Conservation (phyloP, 495 filamentous ascomycete genomes). For the Neurospora sp. region DNA sequence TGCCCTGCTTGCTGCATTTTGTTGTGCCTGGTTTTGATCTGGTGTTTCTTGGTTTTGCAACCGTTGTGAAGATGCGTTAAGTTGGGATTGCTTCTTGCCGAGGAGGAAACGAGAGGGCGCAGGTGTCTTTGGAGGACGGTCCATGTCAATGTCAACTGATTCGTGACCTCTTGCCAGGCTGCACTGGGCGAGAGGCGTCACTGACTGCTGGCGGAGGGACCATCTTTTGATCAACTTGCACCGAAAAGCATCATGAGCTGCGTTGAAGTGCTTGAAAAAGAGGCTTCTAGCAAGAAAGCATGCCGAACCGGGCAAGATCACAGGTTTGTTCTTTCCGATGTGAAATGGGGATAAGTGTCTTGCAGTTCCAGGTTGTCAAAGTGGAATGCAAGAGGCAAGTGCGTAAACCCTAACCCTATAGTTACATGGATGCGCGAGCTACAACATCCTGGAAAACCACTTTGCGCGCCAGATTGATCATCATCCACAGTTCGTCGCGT, state of each 20-base stretch:
- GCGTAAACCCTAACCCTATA: neutral
- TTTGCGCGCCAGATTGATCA: neutral
- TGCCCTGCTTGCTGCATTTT: neutral
- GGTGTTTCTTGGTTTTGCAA: neutral
- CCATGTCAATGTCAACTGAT: neutral
- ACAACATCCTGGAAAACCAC: neutral
- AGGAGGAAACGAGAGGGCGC: neutral
- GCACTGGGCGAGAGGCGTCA: neutral
- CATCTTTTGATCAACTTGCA: neutral
- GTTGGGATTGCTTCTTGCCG: neutral
- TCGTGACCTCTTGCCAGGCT: neutral
- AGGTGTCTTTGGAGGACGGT: neutral
- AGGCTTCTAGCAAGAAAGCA: neutral
- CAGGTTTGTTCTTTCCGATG: neutral
- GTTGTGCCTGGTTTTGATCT: neutral
- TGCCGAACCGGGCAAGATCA: neutral
- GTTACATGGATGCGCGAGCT: neutral
- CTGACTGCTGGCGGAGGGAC: neutral
- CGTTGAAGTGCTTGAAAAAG: neutral
- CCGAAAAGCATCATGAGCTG: neutral
- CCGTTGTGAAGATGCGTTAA: neutral
- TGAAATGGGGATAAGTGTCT: neutral
- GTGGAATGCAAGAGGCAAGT: neutral
- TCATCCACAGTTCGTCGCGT: neutral
- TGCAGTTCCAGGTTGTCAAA: neutral